Conservation (phyloP, 164 flowering plant genomes). For the Vitis amurensis region DNA sequence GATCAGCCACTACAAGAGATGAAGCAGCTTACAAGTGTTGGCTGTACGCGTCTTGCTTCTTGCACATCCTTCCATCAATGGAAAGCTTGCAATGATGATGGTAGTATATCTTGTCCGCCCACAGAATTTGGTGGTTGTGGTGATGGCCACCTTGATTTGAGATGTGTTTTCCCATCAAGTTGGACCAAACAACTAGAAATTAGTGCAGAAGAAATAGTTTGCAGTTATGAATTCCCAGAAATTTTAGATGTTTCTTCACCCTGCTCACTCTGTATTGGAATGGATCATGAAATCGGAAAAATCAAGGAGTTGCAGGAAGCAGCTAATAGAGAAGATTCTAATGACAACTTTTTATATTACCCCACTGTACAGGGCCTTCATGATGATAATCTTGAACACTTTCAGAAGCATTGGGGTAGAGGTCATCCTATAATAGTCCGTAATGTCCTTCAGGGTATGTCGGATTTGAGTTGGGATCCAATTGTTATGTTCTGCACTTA, state of each 20-base stretch:
- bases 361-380: constrained; percentile 45
- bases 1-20: constrained; percentile 10
- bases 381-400: constrained; percentile 55
- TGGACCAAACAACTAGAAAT: constrained; percentile 60
- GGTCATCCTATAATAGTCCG: constrained; percentile 80
- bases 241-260: constrained; percentile 31
- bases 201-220: constrained; percentile 58
- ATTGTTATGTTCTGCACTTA: constrained; percentile 48
- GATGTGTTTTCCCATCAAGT: constrained; percentile 47
- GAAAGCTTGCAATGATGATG: constrained; percentile 30
- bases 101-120: constrained; percentile 58
- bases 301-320: constrained; percentile 31
- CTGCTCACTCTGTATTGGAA: constrained; percentile 46
- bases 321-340: constrained; percentile 41
- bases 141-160: constrained; percentile 45
- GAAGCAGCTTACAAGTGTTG: constrained; percentile 7
- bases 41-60: constrained; percentile 9
- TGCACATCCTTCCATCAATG: constrained; percentile 22
- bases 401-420: constrained; percentile 70
- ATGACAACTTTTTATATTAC: constrained; percentile 58
- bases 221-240: constrained; percentile 52
- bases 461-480: constrained; percentile 72
- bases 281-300: constrained; percentile 24
- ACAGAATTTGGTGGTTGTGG: constrained; percentile 70
- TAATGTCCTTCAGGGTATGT: constrained; percentile 38